A percentile compares a stretch with the other conserved stretches of the same genome.
These are phyloP conservation scores for Ceratopteris richardii DNA, from an alignment of 75 land plant species.

Conservation along the genomic window DNA sequence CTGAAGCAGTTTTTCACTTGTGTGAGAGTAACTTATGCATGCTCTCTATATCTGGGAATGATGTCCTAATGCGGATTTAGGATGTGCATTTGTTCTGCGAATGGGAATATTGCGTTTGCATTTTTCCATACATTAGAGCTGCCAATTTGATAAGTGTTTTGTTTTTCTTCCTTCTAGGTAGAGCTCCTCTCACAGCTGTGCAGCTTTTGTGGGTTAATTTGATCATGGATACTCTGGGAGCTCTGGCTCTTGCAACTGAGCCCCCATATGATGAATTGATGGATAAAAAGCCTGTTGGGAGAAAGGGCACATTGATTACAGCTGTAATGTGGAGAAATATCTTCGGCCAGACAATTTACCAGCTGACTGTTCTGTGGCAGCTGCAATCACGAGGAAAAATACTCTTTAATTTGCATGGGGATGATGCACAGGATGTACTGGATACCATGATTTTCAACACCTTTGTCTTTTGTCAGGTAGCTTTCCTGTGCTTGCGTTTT, in stretches of 20 bases:
- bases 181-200: slow-evolving; percentile 91
- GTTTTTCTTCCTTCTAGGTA: slow-evolving; percentile 32
- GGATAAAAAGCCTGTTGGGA: slow-evolving; percentile 84
- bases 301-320: slow-evolving; percentile 67
- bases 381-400: slow-evolving; percentile 65
- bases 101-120: too few species aligned
- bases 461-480: slow-evolving; percentile 96
- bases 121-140: too few species aligned
- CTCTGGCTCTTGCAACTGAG: slow-evolving; percentile 89
- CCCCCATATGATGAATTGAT: slow-evolving; percentile 92
- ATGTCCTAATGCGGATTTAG: too few species aligned
- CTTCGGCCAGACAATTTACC: slow-evolving; percentile 76
- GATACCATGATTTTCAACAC: slow-evolving; percentile 94
- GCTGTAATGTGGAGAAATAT: slow-evolving; percentile 98
- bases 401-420: slow-evolving; percentile 42
- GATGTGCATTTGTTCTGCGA: too few species aligned
- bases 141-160: neutral
- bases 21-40: too few species aligned
- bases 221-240: slow-evolving; percentile 98
- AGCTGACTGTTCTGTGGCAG: slow-evolving; percentile 62
- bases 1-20: too few species aligned
- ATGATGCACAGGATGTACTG: slow-evolving; percentile 42
- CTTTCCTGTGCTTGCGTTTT: too few species aligned
- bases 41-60: too few species aligned
- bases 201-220: slow-evolving; percentile 96